phyloP scores from a whole-genome alignment of 106 monocot species.

The Apostasia ramifera region DNA sequence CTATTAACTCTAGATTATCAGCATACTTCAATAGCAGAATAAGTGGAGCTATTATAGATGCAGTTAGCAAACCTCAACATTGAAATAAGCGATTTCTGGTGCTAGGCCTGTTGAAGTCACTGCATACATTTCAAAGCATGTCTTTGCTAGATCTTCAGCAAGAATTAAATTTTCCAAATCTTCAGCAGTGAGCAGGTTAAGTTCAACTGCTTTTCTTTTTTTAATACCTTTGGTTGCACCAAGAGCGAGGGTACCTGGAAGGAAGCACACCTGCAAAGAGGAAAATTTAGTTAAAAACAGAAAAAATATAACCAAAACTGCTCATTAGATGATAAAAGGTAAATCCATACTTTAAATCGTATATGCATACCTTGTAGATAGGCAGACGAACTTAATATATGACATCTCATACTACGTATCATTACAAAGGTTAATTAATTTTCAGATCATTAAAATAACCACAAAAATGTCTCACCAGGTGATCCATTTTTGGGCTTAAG shows the following conservation, averaged over 20 bases:
- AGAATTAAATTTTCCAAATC: conserved; percentile 78
- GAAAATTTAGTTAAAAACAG: background rate
- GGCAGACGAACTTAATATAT: too few relatives aligned
- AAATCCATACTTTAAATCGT: too few relatives aligned
- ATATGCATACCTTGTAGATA: too few relatives aligned
- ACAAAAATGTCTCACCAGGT: conserved; percentile 54
- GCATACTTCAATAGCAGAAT: too few relatives aligned
- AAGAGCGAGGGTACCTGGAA: conserved; percentile 86
- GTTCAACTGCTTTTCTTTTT: conserved; percentile 59
- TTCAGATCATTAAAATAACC: background rate
- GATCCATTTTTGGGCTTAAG: conserved; percentile 97
- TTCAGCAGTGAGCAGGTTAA: conserved; percentile 41
- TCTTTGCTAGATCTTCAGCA: conserved; percentile 90
- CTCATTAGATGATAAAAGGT: too few relatives aligned
- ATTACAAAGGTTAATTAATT: background rate
- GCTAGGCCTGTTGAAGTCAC: conserved; percentile 91
- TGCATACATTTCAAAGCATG: conserved; percentile 86
- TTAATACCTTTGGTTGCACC: conserved; percentile 92
- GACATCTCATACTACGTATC: background rate
- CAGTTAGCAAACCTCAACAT: conserved; percentile 46
- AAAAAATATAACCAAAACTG: too few relatives aligned
- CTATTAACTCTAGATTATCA: conserved; percentile 13
- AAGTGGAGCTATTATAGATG: background rate
- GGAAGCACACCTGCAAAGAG: conserved; percentile 74
- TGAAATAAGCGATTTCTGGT: conserved; percentile 90